Base-by-base conservation (phyloP, 495 filamentous ascomycete species). In the Trichoderma virens region DNA sequence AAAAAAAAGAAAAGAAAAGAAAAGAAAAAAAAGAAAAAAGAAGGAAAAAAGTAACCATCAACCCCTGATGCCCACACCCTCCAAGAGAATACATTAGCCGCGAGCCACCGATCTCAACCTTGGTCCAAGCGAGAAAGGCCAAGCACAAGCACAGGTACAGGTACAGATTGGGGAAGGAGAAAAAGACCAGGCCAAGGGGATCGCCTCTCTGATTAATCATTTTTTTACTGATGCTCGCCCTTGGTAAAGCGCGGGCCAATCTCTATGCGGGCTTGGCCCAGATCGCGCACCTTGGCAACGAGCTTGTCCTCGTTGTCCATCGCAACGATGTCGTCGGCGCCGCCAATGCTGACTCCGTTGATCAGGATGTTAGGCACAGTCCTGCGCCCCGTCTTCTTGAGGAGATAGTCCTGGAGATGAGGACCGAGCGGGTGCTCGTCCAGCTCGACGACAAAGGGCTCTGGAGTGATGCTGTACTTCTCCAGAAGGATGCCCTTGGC, bases 321-420 rank as follows among this genome's bases (percentile, higher is more conserved):
- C 28, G 82, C 86, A 43, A 84, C 82, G 64, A 98, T 83, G 38
- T 97, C 91, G 70, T 97, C 93, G 54, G 91, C 86, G 31, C 94
- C 94, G 30, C 94, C 94, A 67, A 98, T 92, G 70, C 89, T 94
- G 72, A 87, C 86, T 5, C 90, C 94, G 69, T 88, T 90, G 56
- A 98, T 83, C 63, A 98, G 78, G 32, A 98, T 80, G 70, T 98
- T 98, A 2, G 94, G 94, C 2, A 98, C 94, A 1, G 94, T 98
- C 60, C 78, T 79, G 27, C 94, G 80, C 28, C 90, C 90, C 2
- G 94, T 98, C 68, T 78, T 87, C 65, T 86, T 82, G 11, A 68
- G 82, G 23, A 98, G 74, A 16, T 81, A 79, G 2, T 72, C 80
- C 72, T 98, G 94, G 30, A 98, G 73, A 34, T 83, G 72, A 4